Conservation (phyloP, 805 yeast genomes). For the Starmerella potacharoeniae region DNA sequence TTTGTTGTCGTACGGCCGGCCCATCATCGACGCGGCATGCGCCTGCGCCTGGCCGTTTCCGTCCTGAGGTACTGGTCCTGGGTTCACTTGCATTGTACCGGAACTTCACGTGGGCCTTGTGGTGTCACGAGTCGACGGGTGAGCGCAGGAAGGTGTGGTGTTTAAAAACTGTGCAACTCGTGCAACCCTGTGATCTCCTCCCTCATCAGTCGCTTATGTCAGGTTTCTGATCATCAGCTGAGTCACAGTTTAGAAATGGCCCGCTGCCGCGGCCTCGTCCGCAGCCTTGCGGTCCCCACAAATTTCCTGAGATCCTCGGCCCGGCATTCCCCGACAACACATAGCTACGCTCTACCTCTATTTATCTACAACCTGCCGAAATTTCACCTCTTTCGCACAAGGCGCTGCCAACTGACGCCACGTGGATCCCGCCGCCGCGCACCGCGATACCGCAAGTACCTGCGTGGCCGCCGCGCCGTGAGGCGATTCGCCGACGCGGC, state of each 20-base stretch:
- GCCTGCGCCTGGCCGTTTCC: constrained; percentile 11
- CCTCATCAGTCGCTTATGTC: neutral
- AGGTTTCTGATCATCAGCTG: constrained; percentile 1
- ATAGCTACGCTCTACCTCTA: neutral
- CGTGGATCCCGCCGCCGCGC: neutral
- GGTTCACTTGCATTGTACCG: constrained; percentile 18
- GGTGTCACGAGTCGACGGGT: constrained; percentile 18
- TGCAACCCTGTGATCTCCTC: neutral
- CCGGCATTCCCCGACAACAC: neutral
- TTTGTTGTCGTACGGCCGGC: constrained; percentile 19
- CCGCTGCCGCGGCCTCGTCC: neutral
- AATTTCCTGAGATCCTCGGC: neutral
- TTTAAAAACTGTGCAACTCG: neutral
- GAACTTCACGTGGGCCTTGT: constrained; percentile 20
- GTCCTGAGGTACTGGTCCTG: constrained; percentile 19
- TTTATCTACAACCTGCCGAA: neutral
- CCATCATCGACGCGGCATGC: constrained; percentile 14
- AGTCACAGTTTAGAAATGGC: neutral
- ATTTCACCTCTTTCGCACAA: neutral
- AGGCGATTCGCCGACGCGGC: neutral
- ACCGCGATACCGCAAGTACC: neutral
- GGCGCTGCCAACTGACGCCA: neutral
- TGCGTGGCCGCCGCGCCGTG: neutral
- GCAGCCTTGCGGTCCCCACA: neutral
- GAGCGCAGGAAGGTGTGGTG: neutral